A percentile compares a stretch with the other conserved stretches of the same genome.
These are phyloP conservation scores for Picochlorum sp. DNA, from an alignment of 139 green algal genomes.

Conservation along the genomic window DNA sequence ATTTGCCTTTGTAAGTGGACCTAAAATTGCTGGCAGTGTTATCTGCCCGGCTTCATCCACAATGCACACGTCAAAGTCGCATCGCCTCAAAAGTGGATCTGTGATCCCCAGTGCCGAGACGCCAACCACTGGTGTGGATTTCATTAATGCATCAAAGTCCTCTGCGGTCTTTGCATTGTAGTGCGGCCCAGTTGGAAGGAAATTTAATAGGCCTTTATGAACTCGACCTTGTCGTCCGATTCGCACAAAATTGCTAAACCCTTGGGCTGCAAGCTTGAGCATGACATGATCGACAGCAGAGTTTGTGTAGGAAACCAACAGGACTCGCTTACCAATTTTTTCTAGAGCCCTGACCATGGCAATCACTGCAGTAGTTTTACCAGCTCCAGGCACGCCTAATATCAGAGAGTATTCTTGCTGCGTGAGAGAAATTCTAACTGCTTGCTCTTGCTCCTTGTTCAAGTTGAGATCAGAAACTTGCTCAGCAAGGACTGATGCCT, in stretches of 20 bases:
- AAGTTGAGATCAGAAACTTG: constrained; percentile 17
- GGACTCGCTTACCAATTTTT: constrained; percentile 41
- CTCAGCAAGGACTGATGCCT: neutral
- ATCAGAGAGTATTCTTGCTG: constrained; percentile 73
- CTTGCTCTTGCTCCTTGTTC: constrained; percentile 61
- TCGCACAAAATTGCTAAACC: constrained; percentile 54
- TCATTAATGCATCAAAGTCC: constrained; percentile 10
- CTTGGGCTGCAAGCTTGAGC: constrained; percentile 50
- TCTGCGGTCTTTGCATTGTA: constrained; percentile 29
- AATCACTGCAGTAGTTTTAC: constrained; percentile 71
- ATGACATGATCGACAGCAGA: constrained; percentile 94
- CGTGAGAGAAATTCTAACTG: constrained; percentile 45
- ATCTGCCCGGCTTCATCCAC: constrained; percentile 90
- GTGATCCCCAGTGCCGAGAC: constrained; percentile 64
- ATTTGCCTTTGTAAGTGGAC: constrained; percentile 52
- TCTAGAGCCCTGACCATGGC: constrained; percentile 45
- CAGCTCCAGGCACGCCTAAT: constrained; percentile 78
- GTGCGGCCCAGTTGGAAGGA: constrained; percentile 39
- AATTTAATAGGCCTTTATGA: constrained; percentile 44
- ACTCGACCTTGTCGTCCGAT: constrained; percentile 50
- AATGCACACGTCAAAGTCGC: constrained; percentile 85
- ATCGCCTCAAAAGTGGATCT: constrained; percentile 51
- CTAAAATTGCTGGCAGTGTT: constrained; percentile 26
- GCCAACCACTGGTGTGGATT: constrained; percentile 32
- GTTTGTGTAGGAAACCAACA: constrained; percentile 95